These are phyloP conservation scores for Linaria vulgaris DNA, from an alignment of 257 asterid species.

Conservation along the genomic window DNA sequence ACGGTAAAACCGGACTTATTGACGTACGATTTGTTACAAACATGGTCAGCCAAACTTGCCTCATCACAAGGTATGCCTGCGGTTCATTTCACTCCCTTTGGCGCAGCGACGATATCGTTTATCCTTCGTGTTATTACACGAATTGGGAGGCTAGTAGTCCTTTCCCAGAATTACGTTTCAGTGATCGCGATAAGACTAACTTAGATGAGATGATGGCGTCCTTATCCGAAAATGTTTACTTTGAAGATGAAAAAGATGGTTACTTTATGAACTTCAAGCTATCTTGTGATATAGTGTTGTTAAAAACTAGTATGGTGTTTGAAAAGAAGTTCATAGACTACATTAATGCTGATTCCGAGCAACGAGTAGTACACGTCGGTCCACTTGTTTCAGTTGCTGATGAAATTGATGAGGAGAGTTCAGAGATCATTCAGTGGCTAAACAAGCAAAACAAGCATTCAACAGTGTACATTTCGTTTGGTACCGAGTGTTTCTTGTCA, in stretches of 20 bases:
- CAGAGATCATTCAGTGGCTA: constrained; percentile 40
- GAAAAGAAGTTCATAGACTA: constrained; percentile 43
- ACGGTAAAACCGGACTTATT: constrained; percentile 30
- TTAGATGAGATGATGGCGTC: not conserved
- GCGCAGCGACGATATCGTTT: constrained; percentile 19
- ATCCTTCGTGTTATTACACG: constrained; percentile 28
- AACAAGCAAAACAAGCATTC: constrained; percentile 25
- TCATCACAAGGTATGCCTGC: constrained; percentile 30
- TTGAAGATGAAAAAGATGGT: constrained; percentile 27
- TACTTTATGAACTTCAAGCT: constrained; percentile 28
- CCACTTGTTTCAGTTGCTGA: constrained; percentile 21
- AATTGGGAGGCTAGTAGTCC: constrained; percentile 26
- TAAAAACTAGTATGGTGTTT: constrained; percentile 31
- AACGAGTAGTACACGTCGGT: constrained; percentile 35
- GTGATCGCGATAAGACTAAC: constrained; percentile 24
- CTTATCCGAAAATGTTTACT: constrained; percentile 14
- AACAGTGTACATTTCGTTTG: constrained; percentile 38
- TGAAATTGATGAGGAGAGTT: not conserved
- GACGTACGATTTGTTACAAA: constrained; percentile 37
- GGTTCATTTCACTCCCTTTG: constrained; percentile 26
- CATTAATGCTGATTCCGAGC: constrained; percentile 28
- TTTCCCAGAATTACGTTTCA: constrained; percentile 24
- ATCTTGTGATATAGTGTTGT: constrained; percentile 28
- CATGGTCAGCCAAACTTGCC: constrained; percentile 41
- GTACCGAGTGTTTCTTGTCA: constrained; percentile 42